Evolutionary conservation across 1,139 yeast species (phyloP).

Genomic region (Oligophagozyma castellii): DNA sequence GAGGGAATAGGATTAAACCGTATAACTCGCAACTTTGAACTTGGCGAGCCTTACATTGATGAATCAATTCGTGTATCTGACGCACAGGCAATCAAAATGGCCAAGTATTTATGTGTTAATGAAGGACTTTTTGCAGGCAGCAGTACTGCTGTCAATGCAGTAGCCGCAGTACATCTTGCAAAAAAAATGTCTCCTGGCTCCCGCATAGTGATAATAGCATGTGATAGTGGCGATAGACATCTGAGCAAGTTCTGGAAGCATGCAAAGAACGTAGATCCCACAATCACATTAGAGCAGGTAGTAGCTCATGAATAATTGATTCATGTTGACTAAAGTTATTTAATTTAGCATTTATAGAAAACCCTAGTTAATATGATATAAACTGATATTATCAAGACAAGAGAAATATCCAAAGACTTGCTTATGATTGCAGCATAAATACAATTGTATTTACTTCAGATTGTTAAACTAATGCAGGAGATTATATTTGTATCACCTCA

Average conservation of each 20-base stretch:
- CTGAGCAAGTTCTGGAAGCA: slow-evolving; percentile 82
- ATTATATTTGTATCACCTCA: slow-evolving; percentile 19
- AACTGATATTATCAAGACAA: neutral
- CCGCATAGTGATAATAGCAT: slow-evolving; percentile 71
- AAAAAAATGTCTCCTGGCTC: slow-evolving; percentile 43
- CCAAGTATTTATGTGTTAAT: slow-evolving; percentile 59
- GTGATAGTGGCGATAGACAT: slow-evolving; percentile 88
- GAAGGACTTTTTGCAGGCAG: slow-evolving; percentile 91
- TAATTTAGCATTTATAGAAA: neutral
- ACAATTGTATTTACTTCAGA: neutral
- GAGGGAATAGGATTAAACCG: slow-evolving; percentile 92
- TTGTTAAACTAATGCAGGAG: slow-evolving; percentile 5
- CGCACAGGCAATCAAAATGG: slow-evolving; percentile 75
- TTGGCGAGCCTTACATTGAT: slow-evolving; percentile 59
- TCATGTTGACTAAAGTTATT: neutral
- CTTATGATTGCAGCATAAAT: neutral
- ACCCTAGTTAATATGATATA: neutral
- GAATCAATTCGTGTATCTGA: slow-evolving; percentile 73
- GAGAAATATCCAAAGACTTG: neutral
- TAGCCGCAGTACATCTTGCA: slow-evolving; percentile 69
- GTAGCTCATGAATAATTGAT: slow-evolving; percentile 3
- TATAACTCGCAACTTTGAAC: slow-evolving; percentile 64
- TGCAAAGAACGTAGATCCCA: slow-evolving; percentile 30
- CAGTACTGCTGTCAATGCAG: slow-evolving; percentile 85
- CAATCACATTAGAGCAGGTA: slow-evolving; percentile 22